phyloP scores from a whole-genome alignment of 2,329 filamentous ascomycete genomes.

The Aspergillus fumigatus region DNA sequence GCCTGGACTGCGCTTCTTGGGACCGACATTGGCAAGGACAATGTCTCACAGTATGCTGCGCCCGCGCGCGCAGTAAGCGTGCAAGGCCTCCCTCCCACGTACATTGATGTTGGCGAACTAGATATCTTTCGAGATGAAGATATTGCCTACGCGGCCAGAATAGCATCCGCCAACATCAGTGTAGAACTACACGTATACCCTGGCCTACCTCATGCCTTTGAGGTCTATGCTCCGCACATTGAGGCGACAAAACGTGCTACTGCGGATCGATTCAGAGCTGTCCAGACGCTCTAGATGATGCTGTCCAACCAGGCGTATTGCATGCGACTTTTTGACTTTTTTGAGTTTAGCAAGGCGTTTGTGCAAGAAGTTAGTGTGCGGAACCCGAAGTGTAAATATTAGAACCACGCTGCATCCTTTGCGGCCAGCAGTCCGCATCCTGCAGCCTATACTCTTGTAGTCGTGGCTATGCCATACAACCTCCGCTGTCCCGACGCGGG shows the following conservation, averaged over 20 bases:
- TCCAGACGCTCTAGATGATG: not conserved
- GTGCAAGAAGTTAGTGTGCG: not conserved
- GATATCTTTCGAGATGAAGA: slow-evolving; percentile 44
- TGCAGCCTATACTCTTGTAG: not conserved
- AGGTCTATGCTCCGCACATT: slow-evolving; percentile 20
- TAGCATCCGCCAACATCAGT: slow-evolving; percentile 41
- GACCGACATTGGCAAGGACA: slow-evolving; percentile 26
- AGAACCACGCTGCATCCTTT: not conserved
- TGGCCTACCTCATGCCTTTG: slow-evolving; percentile 40
- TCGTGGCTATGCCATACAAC: not conserved
- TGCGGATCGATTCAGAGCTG: slow-evolving; percentile 14
- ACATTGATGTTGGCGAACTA: slow-evolving; percentile 42
- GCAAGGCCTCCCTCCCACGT: slow-evolving; percentile 40
- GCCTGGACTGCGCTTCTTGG: slow-evolving; percentile 43
- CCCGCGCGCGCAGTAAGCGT: slow-evolving; percentile 34
- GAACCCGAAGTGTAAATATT: not conserved
- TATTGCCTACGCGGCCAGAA: slow-evolving; percentile 36
- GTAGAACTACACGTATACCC: slow-evolving; percentile 44
- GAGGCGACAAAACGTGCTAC: slow-evolving; percentile 10
- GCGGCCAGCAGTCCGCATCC: not conserved
- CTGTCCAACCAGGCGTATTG: not conserved
- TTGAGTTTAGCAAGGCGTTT: not conserved
- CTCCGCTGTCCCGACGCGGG: not conserved
- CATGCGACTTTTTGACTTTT: not conserved
- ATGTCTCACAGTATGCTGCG: slow-evolving; percentile 34